Evolutionary conservation across 257 asterid genomes (phyloP), one percentile per base, ranked within the genome.

Genomic region (Nicotiana tomentosiformis): DNA sequence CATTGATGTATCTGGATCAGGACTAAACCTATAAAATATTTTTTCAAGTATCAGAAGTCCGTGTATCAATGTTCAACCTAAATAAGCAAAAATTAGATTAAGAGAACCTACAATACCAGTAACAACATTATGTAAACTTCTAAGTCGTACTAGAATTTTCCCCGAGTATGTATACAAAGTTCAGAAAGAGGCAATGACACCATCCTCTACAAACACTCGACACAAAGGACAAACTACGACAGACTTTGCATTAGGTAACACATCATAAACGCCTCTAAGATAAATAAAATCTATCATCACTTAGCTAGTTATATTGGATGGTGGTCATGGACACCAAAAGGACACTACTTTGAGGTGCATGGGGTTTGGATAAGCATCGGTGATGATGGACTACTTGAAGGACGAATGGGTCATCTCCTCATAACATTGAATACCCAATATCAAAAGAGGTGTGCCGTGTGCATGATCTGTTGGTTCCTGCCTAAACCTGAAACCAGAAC

Each of bases 1-100:
- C 95, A 96, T 92, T 62, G 92, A 96, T 84, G 99, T 96, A 86
- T 94, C 98, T 60, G 91, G 93, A 90, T 94, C 98, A 85, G 90
- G 86, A 86, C 99, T 96, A 84, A 93, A 94, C 92, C 99, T 96
- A 91, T 83, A 88, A 46, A 82, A 77, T 65, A 67, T 70, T 39
- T 62, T 56, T 49, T 61, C 70, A 78, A 56, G 80, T 51, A 78
- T 85, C 65, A 84, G 85, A 82, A 88, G 29, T 29, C 46, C 20
- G 10, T 51, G 43, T 51, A 51, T 16, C 10, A 76, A 76, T 51
- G 15, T 76, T 16, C 80, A 51, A 76, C 80, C 80, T 29, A 76
- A 51, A 49, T 29, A 76, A 51, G 80, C 46, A 26, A 33, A 26
- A 46, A 74, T 14, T 12, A 51, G 26, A 76, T 76, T 60, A 51